Conservation (phyloP, 2,329 filamentous ascomycete genomes). For the Fusarium anthophilum region DNA sequence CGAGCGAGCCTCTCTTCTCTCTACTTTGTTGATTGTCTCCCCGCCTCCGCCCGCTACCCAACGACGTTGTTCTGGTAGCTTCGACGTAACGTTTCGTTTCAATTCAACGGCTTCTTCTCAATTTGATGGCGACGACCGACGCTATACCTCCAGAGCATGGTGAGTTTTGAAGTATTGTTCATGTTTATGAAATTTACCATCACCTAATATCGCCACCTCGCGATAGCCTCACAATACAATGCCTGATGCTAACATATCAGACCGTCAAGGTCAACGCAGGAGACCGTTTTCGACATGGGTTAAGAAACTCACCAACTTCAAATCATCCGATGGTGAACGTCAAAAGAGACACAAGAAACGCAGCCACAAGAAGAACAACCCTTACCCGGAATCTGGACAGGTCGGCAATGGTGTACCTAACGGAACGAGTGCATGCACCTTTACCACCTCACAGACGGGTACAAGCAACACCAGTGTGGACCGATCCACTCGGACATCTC, state of each 20-base stretch:
- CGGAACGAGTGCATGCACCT: slow-evolving; percentile 61
- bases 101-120: not conserved
- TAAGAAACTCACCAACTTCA: slow-evolving; percentile 91
- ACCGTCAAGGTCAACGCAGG: slow-evolving; percentile 74
- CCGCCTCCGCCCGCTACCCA: slow-evolving; percentile 30
- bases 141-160: slow-evolving; percentile 40
- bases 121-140: slow-evolving; percentile 44
- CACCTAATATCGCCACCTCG: slow-evolving; percentile 9
- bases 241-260: slow-evolving; percentile 57
- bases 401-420: slow-evolving; percentile 49
- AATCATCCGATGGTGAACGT: slow-evolving; percentile 69
- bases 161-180: not conserved
- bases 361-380: slow-evolving; percentile 80
- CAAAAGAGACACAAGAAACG: slow-evolving; percentile 62
- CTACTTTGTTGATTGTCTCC: slow-evolving; percentile 26
- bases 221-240: slow-evolving; percentile 2
- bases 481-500: slow-evolving; percentile 69
- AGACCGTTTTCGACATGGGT: slow-evolving; percentile 93
- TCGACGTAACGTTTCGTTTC: slow-evolving; percentile 17
- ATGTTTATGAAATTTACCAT: not conserved
- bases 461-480: slow-evolving; percentile 63
- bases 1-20: slow-evolving; percentile 9
- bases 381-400: slow-evolving; percentile 85
- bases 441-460: slow-evolving; percentile 65
- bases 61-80: slow-evolving; percentile 29